Evolutionary conservation across 176 grass and related monocot species (phyloP).

Genomic region (Tillandsia leiboldiana): DNA sequence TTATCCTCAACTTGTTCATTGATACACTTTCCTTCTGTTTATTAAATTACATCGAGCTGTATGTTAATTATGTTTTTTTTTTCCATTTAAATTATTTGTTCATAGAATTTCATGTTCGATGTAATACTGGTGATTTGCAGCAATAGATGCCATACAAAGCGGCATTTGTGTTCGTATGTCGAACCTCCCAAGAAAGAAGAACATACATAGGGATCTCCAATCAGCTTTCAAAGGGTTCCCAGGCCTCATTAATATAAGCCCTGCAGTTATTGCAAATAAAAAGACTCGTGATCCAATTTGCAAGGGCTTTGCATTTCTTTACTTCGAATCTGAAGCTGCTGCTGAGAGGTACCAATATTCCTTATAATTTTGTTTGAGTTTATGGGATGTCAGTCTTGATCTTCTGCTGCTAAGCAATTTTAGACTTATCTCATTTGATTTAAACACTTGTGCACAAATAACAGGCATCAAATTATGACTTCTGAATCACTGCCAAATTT

Average conservation of each 20-base stretch:
- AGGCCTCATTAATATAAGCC: conserved; percentile 52
- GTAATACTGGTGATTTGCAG: conserved; percentile 3
- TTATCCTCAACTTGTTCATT: not conserved
- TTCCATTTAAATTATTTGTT: not conserved
- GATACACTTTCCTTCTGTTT: not conserved
- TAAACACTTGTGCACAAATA: no score
- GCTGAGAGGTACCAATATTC: conserved; percentile 43
- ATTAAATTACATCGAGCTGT: not conserved
- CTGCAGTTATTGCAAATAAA: conserved; percentile 62
- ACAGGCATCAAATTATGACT: no score
- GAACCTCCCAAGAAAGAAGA: conserved; percentile 91
- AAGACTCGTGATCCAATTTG: conserved; percentile 92
- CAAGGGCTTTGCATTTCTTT: conserved; percentile 79
- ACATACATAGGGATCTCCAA: conserved; percentile 82
- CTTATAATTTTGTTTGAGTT: conserved; percentile 1
- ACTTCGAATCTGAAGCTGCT: conserved; percentile 50
- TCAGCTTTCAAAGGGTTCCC: conserved; percentile 80
- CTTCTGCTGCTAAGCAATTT: no score
- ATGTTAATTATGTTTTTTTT: not conserved
- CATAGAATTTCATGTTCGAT: not conserved
- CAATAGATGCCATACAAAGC: conserved; percentile 18
- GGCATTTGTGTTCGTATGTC: conserved; percentile 47
- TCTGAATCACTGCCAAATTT: no score
- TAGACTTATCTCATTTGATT: no score
- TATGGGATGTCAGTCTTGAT: no score